Evolutionary conservation across 148 eudicot genomes (phyloP), one percentile per base, ranked within the genome.

Genomic region (Chenopodium formosanum): DNA sequence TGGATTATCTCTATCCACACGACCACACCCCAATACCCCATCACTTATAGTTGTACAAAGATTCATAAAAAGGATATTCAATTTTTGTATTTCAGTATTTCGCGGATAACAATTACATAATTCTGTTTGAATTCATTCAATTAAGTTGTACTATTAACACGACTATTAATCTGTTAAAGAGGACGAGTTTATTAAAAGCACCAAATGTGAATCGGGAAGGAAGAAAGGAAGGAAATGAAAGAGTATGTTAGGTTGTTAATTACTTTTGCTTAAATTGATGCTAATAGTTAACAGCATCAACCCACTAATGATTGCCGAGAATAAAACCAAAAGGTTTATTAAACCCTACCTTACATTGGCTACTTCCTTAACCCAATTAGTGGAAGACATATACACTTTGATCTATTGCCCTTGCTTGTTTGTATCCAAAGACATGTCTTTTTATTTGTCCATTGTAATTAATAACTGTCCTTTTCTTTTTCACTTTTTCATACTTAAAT

Each of bases 1-100:
- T 88, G 87, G 90, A 86, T 82, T 44, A 76, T 73, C 74, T 82
- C 81, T 70, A 77, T 83, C 86, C 88, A 85, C 90, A 76, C 9
- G 44, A 37, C 82, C 66, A 73, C 32, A 65, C 11, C 56, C 29
- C 22, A 67, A 8, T 62, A 20, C 4, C 9, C 44, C 7, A 37
- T 37, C 44, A 37, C 44, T 37, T 0, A 37, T 37, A 37, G 44
- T 37, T 37, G 5, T 37, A 37, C 5, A 37, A 37, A 37, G 44
- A 62, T 4, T 62, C 7, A 62, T 22, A 62, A 62, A 19, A 22
- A 7, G 11, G 25, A 20, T 22, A 2, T 56, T 56, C 17, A 56
- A 4, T 56, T 56, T 56, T 9, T 48, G 8, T 4, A 5, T 8
- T 48, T 48, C 37, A 37, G 5, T 37, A 5, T 5, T 37, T 5